These are phyloP conservation scores for Sporothrix pseudoabietina DNA, from an alignment of 2,329 filamentous ascomycete species.

Conservation along the genomic window DNA sequence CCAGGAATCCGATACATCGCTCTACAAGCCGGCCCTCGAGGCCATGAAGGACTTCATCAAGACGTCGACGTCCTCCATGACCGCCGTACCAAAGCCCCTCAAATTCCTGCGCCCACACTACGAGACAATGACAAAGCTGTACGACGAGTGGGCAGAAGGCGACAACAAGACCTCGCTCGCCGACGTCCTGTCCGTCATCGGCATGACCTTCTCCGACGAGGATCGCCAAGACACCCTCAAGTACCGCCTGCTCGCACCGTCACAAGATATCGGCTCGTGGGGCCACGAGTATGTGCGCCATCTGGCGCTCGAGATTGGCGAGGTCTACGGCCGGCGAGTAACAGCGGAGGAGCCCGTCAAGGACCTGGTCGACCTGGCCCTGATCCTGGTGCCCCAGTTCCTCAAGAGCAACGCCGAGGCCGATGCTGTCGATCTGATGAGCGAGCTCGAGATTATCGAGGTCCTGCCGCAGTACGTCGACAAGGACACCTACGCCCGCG, in stretches of 20 bases:
- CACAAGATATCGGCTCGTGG: constrained; percentile 93
- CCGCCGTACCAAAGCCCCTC: constrained; percentile 94
- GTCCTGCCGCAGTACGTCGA: constrained; percentile 86
- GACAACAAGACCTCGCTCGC: constrained; percentile 87
- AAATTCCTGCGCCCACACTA: constrained; percentile 98
- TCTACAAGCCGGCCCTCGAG: constrained; percentile 91
- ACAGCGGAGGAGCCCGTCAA: constrained; percentile 80
- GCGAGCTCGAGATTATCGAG: constrained; percentile 96
- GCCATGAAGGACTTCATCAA: constrained; percentile 99
- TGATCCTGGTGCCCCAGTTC: constrained; percentile 88
- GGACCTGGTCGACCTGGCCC: constrained; percentile 81
- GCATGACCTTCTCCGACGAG: constrained; percentile 98
- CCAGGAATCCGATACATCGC: constrained; percentile 81
- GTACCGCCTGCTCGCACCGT: constrained; percentile 86
- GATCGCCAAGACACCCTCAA: constrained; percentile 94
- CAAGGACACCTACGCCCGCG: constrained; percentile 87
- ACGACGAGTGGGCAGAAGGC: constrained; percentile 84
- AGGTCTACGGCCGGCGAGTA: constrained; percentile 87
- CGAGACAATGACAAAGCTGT: constrained; percentile 80
- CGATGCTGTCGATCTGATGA: constrained; percentile 94
- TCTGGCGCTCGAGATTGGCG: constrained; percentile 90
- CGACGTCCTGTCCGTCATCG: constrained; percentile 94
- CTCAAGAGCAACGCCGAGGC: constrained; percentile 97
- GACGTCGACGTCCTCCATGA: constrained; percentile 99
- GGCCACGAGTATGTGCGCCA: constrained; percentile 98